A percentile compares a stretch with the other conserved stretches of the same genome.
These are phyloP conservation scores for Candida dubliniensis DNA, from an alignment of 1,139 yeast species.

Conservation along the genomic window DNA sequence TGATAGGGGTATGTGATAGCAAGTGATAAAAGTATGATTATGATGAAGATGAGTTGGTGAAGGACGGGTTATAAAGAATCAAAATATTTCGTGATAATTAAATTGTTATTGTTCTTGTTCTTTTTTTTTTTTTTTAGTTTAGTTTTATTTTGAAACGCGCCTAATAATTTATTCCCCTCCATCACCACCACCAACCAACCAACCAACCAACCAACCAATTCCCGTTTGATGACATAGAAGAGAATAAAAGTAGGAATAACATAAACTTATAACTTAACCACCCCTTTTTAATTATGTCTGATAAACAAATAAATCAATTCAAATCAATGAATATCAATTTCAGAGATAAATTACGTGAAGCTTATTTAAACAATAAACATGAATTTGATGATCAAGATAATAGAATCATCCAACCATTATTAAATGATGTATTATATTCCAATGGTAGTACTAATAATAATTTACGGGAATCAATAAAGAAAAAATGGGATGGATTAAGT, in stretches of 20 bases:
- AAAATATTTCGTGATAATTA: neutral
- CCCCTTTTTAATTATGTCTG: neutral
- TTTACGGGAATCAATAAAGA: neutral
- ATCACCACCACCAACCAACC: neutral
- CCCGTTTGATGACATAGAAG: too few species aligned
- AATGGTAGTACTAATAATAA: neutral
- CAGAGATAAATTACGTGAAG: neutral
- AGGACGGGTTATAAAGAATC: neutral
- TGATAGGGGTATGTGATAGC: too few species aligned
- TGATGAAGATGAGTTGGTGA: neutral
- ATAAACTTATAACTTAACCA: too few species aligned
- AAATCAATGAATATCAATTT: neutral
- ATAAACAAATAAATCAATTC: neutral
- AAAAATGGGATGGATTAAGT: neutral
- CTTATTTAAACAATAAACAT: neutral
- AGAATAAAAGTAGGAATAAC: too few species aligned
- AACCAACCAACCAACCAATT: neutral
- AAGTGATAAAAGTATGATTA: neutral
- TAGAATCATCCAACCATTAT: constrained; percentile 1
- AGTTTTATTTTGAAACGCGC: constrained; percentile 5
- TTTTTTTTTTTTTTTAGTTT: neutral
- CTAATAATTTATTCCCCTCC: neutral
- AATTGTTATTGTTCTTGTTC: neutral
- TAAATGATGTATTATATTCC: constrained; percentile 1
- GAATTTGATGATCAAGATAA: constrained; percentile 1